Evolutionary conservation across 2,329 filamentous ascomycete species (phyloP).

Genomic region (Aquanectria penicillioides): DNA sequence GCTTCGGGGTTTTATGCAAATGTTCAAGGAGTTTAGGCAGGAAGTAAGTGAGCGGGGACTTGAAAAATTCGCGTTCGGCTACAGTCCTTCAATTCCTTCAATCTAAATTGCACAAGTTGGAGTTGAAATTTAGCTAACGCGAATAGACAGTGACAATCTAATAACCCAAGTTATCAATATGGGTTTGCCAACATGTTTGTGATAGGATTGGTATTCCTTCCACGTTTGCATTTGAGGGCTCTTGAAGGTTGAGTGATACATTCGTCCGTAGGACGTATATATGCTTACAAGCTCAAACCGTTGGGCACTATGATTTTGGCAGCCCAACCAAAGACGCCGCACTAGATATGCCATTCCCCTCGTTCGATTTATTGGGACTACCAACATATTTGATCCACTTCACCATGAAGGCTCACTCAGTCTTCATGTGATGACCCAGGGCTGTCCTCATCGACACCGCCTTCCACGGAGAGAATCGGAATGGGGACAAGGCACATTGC

Average conservation of each 20-base stretch:
- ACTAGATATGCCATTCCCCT: neutral
- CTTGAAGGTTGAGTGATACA: too few species aligned
- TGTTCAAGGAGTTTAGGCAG: neutral
- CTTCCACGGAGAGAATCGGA: neutral
- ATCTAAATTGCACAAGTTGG: too few species aligned
- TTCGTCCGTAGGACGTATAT: neutral
- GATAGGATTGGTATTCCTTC: neutral
- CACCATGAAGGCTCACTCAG: too few species aligned
- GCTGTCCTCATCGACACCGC: too few species aligned
- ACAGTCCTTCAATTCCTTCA: too few species aligned
- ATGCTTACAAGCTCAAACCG: neutral
- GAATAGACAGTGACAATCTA: neutral
- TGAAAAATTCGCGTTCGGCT: too few species aligned
- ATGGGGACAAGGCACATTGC: neutral
- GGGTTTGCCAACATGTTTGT: neutral
- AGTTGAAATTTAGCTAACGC: neutral
- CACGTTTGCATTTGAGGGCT: neutral
- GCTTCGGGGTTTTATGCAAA: neutral
- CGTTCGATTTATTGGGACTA: neutral
- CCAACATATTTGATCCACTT: too few species aligned
- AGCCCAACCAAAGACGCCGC: neutral
- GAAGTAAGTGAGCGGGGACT: constrained; percentile 5
- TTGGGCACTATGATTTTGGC: neutral
- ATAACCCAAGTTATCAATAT: neutral
- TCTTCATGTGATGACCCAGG: too few species aligned